These are phyloP conservation scores for Tilletia walkeri DNA, from an alignment of 1,284 basidiomycete species.

Conservation along the genomic window DNA sequence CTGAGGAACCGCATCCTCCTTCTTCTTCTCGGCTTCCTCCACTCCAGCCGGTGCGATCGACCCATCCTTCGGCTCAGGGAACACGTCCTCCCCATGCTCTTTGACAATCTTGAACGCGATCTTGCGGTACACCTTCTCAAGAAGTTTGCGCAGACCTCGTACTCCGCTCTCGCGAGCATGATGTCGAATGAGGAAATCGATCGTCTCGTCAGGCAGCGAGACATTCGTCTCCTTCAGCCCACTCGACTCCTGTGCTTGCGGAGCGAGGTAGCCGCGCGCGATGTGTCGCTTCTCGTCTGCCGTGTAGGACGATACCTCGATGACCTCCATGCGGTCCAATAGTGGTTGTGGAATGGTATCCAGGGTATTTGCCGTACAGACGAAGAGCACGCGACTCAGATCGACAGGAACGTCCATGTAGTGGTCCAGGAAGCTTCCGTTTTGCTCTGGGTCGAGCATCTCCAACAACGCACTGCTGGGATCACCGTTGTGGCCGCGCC, in stretches of 20 bases:
- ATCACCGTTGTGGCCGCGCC: constrained; percentile 89
- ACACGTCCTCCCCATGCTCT: constrained; percentile 81
- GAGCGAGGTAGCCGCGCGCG: constrained; percentile 84
- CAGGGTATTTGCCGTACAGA: constrained; percentile 74
- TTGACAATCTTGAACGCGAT: constrained; percentile 88
- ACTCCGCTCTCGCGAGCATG: constrained; percentile 92
- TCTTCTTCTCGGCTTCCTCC: constrained; percentile 26
- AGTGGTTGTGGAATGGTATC: constrained; percentile 95
- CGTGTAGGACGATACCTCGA: constrained; percentile 84
- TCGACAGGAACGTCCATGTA: constrained; percentile 98
- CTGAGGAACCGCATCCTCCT: constrained; percentile 31
- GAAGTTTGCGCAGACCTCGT: constrained; percentile 50
- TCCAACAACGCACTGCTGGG: constrained; percentile 90
- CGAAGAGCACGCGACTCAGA: constrained; percentile 91
- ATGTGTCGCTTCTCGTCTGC: constrained; percentile 94
- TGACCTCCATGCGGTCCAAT: constrained; percentile 84
- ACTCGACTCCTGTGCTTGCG: constrained; percentile 87
- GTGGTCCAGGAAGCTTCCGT: constrained; percentile 91
- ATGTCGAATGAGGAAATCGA: constrained; percentile 89
- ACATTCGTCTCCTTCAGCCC: constrained; percentile 64
- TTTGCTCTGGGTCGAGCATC: constrained; percentile 98
- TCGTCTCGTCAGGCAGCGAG: constrained; percentile 60
- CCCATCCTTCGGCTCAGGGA: constrained; percentile 68
- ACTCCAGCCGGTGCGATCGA: constrained; percentile 34
- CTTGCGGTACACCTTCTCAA: constrained; percentile 90